Percentiles rank a stretch among this genome's conserved stretches.
These are phyloP conservation scores for Coleophoma cylindrospora DNA, from an alignment of 2,329 filamentous ascomycete genomes.

Conservation along the genomic window DNA sequence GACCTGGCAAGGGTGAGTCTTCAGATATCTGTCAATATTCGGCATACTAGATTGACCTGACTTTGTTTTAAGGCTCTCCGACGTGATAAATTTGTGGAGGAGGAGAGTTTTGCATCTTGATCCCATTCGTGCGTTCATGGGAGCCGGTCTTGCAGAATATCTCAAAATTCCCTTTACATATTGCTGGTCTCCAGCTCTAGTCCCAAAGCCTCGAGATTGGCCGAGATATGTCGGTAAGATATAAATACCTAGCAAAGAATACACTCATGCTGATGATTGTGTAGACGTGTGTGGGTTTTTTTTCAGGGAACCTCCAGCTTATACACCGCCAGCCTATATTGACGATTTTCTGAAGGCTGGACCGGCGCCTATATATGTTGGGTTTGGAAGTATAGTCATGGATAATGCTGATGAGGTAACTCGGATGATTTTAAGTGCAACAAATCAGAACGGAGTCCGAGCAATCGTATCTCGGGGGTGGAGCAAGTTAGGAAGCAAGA, in stretches of 20 bases:
- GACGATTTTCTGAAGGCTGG: constrained; percentile 12
- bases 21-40: neutral
- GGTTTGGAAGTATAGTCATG: constrained; percentile 19
- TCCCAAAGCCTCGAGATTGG: constrained; percentile 13
- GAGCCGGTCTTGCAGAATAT: constrained; percentile 17
- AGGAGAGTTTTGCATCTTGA: constrained; percentile 31
- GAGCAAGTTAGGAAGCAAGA: constrained; percentile 25
- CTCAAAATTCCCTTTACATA: constrained; percentile 11
- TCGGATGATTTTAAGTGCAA: constrained; percentile 28
- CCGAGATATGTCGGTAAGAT: constrained; percentile 8
- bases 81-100: constrained; percentile 37
- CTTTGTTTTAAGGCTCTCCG: constrained; percentile 6
- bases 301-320: constrained; percentile 57
- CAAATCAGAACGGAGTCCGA: constrained; percentile 25
- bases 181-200: constrained; percentile 12
- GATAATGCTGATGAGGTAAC: constrained; percentile 29
- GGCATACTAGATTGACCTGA: no score
- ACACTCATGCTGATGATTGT: neutral
- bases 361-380: constrained; percentile 15
- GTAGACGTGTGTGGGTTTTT: constrained; percentile 67
- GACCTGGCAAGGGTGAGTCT: constrained; percentile 65
- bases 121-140: constrained; percentile 29
- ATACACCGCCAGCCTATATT: constrained; percentile 26
- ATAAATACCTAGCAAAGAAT: neutral
- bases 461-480: constrained; percentile 32